Conservation (phyloP, 2,329 filamentous ascomycete genomes). For the Penicillium griseofulvum region DNA sequence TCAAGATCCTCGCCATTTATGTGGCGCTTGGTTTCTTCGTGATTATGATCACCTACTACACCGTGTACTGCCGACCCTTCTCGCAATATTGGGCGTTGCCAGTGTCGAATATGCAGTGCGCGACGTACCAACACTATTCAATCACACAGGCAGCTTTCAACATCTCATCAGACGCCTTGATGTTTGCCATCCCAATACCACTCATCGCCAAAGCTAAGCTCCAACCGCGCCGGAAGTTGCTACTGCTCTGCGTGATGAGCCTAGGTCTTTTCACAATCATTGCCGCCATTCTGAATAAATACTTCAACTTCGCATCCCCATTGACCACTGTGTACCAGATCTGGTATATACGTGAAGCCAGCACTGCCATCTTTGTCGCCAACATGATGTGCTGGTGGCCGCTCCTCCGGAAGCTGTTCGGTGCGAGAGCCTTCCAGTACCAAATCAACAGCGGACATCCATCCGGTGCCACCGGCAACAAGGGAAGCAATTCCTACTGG, state of each 20-base stretch:
- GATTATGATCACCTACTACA: slow-evolving; percentile 51
- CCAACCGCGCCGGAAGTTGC: slow-evolving; percentile 32
- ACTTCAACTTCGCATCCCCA: slow-evolving; percentile 41
- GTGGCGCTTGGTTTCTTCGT: slow-evolving; percentile 45
- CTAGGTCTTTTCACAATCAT: slow-evolving; percentile 43
- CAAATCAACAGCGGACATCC: slow-evolving; percentile 24
- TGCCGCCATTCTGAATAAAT: slow-evolving; percentile 49
- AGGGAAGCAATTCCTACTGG: background rate
- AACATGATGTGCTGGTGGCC: slow-evolving; percentile 42
- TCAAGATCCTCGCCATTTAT: slow-evolving; percentile 44
- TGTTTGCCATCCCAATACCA: slow-evolving; percentile 40
- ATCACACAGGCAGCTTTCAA: slow-evolving; percentile 48
- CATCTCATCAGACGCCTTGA: slow-evolving; percentile 41
- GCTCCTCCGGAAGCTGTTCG: slow-evolving; percentile 28
- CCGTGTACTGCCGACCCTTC: slow-evolving; percentile 52
- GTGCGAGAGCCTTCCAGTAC: slow-evolving; percentile 25
- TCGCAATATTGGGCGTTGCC: slow-evolving; percentile 52
- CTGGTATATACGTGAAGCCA: slow-evolving; percentile 45
- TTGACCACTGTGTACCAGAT: slow-evolving; percentile 39
- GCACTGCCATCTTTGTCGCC: slow-evolving; percentile 45
- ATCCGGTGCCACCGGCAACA: slow-evolving; percentile 7
- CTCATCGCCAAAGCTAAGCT: slow-evolving; percentile 36
- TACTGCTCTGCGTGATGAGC: slow-evolving; percentile 37
- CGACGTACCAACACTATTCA: slow-evolving; percentile 42
- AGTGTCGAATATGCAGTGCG: slow-evolving; percentile 37